These are phyloP conservation scores for Pichia cephalocereana DNA, from an alignment of 805 yeast genomes.

Conservation along the genomic window DNA sequence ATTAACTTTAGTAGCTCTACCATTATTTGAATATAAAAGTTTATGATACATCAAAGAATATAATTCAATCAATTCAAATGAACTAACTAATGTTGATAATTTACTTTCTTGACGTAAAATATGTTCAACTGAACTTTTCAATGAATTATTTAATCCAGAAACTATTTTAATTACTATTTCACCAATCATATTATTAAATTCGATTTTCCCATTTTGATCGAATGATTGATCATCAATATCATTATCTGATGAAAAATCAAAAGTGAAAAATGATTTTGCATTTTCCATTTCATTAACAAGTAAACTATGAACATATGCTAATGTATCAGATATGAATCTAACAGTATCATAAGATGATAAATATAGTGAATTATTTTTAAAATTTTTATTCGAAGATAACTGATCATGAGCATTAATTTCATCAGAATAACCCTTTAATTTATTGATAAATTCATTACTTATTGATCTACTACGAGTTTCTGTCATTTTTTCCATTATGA, in stretches of 20 bases:
- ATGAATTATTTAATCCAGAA: conserved; percentile 46
- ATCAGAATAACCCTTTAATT: conserved; percentile 33
- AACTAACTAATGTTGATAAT: conserved; percentile 44
- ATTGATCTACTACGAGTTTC: conserved; percentile 59
- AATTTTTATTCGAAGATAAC: conserved; percentile 16
- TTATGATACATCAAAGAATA: conserved; percentile 63
- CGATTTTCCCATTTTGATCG: conserved; percentile 2
- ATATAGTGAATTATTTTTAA: conserved; percentile 32
- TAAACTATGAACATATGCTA: conserved; percentile 81
- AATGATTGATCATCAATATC: conserved; percentile 5
- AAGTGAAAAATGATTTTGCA: conserved; percentile 50
- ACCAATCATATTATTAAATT: conserved; percentile 18
- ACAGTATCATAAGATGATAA: conserved; percentile 71
- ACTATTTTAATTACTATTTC: conserved; percentile 42
- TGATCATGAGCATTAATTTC: conserved; percentile 7
- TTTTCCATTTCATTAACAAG: conserved; percentile 83
- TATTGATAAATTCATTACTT: conserved; percentile 57
- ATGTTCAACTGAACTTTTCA: conserved; percentile 58
- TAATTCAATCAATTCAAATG: conserved; percentile 55
- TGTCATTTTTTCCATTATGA: conserved; percentile 52
- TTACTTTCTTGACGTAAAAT: conserved; percentile 56
- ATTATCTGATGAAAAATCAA: conserved; percentile 16
- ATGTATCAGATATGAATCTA: conserved; percentile 74
- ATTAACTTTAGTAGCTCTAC: conserved; percentile 2
- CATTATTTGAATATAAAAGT: conserved; percentile 19